phyloP scores from a whole-genome alignment of 176 grass and related monocot species.

The Otatea glauca region DNA sequence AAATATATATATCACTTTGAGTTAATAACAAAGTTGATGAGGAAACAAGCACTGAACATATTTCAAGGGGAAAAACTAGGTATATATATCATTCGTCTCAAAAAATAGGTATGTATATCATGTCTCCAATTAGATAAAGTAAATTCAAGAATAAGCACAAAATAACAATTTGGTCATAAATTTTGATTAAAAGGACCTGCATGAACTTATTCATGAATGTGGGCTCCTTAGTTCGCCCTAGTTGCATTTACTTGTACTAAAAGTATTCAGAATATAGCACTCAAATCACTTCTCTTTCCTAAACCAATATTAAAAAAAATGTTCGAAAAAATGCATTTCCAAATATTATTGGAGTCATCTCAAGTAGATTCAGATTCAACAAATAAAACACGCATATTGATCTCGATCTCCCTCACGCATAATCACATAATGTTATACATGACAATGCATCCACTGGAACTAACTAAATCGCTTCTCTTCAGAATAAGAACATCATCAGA shows the following conservation, averaged over 20 bases:
- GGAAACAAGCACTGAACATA: neutral
- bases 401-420: no score
- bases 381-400: no score
- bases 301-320: neutral
- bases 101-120: neutral
- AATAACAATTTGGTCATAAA: no score
- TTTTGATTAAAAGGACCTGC: no score
- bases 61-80: neutral
- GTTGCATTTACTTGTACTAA: neutral
- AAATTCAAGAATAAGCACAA: no score
- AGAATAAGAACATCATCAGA: neutral
- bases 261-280: neutral
- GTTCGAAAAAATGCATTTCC: neutral
- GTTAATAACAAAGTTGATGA: neutral
- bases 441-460: neutral
- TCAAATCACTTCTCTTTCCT: neutral
- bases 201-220: neutral
- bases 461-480: neutral
- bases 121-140: no score
- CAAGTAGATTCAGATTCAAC: neutral
- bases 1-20: neutral
- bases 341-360: neutral
- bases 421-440: neutral
- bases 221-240: neutral
- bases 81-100: neutral